Evolutionary conservation across 2,329 filamentous ascomycete genomes (phyloP).

Genomic region (Epichloe gansuensis): DNA sequence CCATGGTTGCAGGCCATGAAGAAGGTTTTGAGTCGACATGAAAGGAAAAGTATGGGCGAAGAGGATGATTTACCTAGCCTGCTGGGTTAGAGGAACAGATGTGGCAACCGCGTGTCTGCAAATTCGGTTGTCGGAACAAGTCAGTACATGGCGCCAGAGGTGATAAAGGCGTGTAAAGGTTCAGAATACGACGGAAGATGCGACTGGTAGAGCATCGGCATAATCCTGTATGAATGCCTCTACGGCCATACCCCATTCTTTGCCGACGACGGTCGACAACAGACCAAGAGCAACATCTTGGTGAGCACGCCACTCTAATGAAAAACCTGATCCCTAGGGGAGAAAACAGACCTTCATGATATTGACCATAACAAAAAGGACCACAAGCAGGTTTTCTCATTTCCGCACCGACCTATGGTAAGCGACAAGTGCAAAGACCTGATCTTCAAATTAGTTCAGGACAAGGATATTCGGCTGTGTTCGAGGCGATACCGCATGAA

Average conservation of each 20-base stretch:
- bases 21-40: conserved; percentile 20
- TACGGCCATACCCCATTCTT: conserved; percentile 89
- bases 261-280: conserved; percentile 61
- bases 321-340: too few relatives aligned
- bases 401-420: conserved; percentile 55
- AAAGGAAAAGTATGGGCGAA: conserved; percentile 16
- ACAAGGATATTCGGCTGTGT: conserved; percentile 65
- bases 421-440: conserved; percentile 65
- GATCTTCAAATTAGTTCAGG: conserved; percentile 58
- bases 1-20: conserved; percentile 20
- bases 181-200: conserved; percentile 74
- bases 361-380: conserved; percentile 32
- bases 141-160: conserved; percentile 97
- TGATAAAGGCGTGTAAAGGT: conserved; percentile 45
- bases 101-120: conserved; percentile 59
- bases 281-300: conserved; percentile 78
- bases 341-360: not conserved
- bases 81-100: conserved; percentile 57
- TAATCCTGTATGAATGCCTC: conserved; percentile 89
- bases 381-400: conserved; percentile 56
- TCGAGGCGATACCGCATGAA: conserved; percentile 61
- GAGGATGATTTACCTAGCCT: conserved; percentile 29
- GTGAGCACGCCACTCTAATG: conserved; percentile 29
- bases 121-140: conserved; percentile 87
- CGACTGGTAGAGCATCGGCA: conserved; percentile 93